Evolutionary conservation across 2,329 filamentous ascomycete species (phyloP).

Genomic region (Rhinocladiella mackenziei): DNA sequence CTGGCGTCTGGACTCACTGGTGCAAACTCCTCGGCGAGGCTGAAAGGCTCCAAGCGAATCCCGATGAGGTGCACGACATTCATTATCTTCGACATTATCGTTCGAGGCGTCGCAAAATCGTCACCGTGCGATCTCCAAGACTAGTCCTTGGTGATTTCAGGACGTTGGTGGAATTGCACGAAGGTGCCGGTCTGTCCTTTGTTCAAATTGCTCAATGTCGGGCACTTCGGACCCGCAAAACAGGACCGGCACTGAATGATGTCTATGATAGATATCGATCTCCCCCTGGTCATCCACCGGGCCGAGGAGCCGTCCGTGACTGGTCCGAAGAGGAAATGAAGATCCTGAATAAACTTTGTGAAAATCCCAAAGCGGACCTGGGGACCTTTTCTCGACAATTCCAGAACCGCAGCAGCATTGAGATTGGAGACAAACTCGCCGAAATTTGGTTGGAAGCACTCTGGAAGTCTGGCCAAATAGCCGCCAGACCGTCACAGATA

Average conservation of each 20-base stretch:
- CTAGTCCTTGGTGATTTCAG: conserved; percentile 22
- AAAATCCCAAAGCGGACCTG: conserved; percentile 14
- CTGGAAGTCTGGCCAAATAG: not conserved
- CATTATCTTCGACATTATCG: conserved; percentile 21
- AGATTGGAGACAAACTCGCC: conserved; percentile 26
- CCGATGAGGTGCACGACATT: conserved; percentile 25
- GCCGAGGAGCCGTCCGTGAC: conserved; percentile 1
- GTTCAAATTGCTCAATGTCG: conserved; percentile 23
- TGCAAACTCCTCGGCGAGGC: conserved; percentile 11
- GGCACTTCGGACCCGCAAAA: conserved; percentile 19
- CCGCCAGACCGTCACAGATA: not conserved
- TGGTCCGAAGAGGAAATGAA: conserved; percentile 22
- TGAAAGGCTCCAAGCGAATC: conserved; percentile 8
- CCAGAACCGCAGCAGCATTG: conserved; percentile 11
- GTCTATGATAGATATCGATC: conserved; percentile 23
- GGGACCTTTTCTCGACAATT: conserved; percentile 10
- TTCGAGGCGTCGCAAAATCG: conserved; percentile 3
- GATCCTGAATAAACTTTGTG: conserved; percentile 13
- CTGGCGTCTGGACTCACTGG: conserved; percentile 24
- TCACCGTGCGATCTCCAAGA: conserved; percentile 8
- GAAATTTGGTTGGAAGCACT: conserved; percentile 22
- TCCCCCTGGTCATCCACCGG: not conserved
- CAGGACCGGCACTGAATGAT: conserved; percentile 15
- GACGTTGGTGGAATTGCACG: conserved; percentile 26
- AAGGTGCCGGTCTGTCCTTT: conserved; percentile 26